Evolutionary conservation across 2,329 filamentous ascomycete species (phyloP).

Genomic region (Microsporum canis): DNA sequence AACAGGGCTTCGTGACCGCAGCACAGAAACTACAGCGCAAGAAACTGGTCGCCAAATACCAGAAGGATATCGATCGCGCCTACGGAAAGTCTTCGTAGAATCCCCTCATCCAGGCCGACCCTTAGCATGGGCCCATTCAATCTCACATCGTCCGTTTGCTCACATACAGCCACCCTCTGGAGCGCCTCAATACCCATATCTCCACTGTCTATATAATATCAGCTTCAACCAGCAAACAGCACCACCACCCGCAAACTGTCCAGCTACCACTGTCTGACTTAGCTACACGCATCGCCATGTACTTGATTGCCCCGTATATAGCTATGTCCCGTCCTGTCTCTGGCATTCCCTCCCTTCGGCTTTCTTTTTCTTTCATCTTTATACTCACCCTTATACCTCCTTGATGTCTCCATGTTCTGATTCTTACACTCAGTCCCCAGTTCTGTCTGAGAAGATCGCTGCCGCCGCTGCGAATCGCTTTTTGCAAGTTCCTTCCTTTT

Average conservation of each 20-base stretch:
- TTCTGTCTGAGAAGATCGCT: background rate
- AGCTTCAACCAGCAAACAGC: background rate
- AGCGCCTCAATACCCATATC: background rate
- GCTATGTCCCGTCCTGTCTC: background rate
- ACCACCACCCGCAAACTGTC: background rate
- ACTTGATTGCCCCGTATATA: background rate
- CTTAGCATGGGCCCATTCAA: background rate
- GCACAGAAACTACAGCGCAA: conserved; percentile 64
- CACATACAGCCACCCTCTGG: background rate
- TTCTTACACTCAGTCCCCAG: background rate
- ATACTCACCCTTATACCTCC: background rate
- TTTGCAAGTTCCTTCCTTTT: background rate
- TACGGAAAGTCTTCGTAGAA: conserved; percentile 39
- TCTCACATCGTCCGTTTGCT: background rate
- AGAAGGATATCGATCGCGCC: conserved; percentile 50
- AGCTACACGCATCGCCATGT: background rate
- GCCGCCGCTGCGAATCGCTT: background rate
- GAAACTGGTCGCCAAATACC: conserved; percentile 51
- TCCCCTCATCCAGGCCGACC: background rate
- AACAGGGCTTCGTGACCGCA: conserved; percentile 53
- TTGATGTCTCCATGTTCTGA: background rate
- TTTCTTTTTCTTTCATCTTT: background rate
- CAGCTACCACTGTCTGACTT: background rate
- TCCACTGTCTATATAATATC: background rate
- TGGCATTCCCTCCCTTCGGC: background rate